Conservation (phyloP, 352 stramenopile species). For the Globisporangium rhizosaccharum region DNA sequence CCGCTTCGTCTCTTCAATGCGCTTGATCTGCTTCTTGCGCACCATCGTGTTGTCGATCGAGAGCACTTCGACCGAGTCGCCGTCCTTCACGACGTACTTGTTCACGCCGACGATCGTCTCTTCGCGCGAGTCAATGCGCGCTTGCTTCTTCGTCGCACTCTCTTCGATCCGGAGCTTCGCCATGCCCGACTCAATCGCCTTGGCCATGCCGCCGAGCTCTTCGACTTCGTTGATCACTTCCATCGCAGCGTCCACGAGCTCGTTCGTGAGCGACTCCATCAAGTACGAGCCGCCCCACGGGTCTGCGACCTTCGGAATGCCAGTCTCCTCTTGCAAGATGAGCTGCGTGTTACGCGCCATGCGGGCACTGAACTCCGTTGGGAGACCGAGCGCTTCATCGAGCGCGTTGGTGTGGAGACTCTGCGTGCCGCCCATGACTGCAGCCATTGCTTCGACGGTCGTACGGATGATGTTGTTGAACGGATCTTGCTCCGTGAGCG, state of each 20-base stretch:
- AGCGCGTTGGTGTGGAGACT: conserved; percentile 97
- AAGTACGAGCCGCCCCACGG: conserved; percentile 96
- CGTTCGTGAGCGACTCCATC: conserved; percentile 95
- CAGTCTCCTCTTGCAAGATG: conserved; percentile 95
- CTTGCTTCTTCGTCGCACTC: conserved; percentile 94
- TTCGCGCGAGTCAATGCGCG: conserved; percentile 91
- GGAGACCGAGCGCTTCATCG: conserved; percentile 95
- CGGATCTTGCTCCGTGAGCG: conserved; percentile 95
- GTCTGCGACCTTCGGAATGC: conserved; percentile 92
- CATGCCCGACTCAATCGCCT: conserved; percentile 94
- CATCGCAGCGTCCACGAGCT: conserved; percentile 71
- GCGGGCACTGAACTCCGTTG: conserved; percentile 94
- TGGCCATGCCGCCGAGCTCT: conserved; percentile 94
- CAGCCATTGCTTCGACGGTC: conserved; percentile 91
- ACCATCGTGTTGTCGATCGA: conserved; percentile 93
- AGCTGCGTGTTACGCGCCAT: conserved; percentile 98
- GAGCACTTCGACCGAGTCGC: conserved; percentile 89
- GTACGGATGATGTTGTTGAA: conserved; percentile 98
- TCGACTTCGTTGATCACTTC: conserved; percentile 87
- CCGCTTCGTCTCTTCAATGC: conserved; percentile 81
- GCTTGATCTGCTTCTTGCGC: conserved; percentile 86
- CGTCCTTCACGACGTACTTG: conserved; percentile 91
- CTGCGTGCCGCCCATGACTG: conserved; percentile 91
- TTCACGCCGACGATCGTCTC: conserved; percentile 97
- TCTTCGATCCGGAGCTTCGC: conserved; percentile 97